Percentiles rank a stretch among this genome's conserved stretches.
Conservation (phyloP, 345 rosid genomes). For the Bretschneidera sinensis region DNA sequence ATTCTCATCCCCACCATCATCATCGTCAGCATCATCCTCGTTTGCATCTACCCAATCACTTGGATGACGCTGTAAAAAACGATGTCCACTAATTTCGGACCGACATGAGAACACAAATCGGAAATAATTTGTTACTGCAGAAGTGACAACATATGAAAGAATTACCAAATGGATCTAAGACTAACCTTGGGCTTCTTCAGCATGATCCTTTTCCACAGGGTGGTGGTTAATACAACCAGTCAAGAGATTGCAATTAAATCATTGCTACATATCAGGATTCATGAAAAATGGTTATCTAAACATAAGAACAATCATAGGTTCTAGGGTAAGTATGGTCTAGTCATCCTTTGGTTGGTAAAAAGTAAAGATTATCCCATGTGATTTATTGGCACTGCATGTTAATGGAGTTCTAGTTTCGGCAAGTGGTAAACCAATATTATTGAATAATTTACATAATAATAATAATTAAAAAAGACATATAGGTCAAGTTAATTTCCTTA, state of each 20-base stretch:
- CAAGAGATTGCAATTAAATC: slow-evolving; percentile 19
- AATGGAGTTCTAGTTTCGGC: too few relatives aligned
- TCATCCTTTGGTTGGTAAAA: too few relatives aligned
- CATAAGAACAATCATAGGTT: too few relatives aligned
- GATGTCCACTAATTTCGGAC: slow-evolving; percentile 35
- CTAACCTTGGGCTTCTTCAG: slow-evolving; percentile 37
- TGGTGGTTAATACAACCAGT: slow-evolving; percentile 18
- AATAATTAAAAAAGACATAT: too few relatives aligned
- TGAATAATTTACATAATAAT: too few relatives aligned
- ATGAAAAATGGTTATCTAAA: too few relatives aligned
- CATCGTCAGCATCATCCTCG: slow-evolving; percentile 57
- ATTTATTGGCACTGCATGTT: too few relatives aligned
- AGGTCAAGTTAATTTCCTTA: too few relatives aligned
- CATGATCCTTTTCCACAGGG: slow-evolving; percentile 26
- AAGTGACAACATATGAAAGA: slow-evolving; percentile 2
- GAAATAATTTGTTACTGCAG: slow-evolving; percentile 14
- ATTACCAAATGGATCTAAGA: slow-evolving; percentile 1
- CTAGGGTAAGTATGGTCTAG: too few relatives aligned
- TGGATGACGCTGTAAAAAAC: slow-evolving; percentile 69
- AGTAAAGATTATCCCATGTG: too few relatives aligned
- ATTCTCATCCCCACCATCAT: slow-evolving; percentile 38
- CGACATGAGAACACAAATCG: slow-evolving; percentile 34
- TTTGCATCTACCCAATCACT: slow-evolving; percentile 82
- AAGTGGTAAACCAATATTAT: too few relatives aligned
- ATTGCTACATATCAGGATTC: not conserved